A percentile compares a stretch with the other conserved stretches of the same genome.
Conservation (phyloP, 1,139 yeast species). For the Suhomyces guaymorum region DNA sequence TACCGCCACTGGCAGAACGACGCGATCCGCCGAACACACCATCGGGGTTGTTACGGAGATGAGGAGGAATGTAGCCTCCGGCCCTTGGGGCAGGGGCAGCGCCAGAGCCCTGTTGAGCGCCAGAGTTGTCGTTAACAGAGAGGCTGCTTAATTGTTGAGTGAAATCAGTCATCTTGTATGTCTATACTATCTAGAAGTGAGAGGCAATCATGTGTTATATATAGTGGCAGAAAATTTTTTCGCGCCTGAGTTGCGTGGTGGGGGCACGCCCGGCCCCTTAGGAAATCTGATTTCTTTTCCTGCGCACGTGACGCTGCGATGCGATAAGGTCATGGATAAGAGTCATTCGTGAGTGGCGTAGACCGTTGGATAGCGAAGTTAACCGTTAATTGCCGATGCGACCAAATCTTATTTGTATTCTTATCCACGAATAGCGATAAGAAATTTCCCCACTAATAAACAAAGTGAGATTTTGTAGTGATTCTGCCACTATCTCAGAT, state of each 20-base stretch:
- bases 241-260: conserved; percentile 12
- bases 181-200: conserved; percentile 4
- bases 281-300: conserved; percentile 7
- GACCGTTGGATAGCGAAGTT: no score
- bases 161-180: conserved; percentile 38
- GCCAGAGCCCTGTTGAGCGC: conserved; percentile 12
- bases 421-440: no score
- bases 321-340: conserved; percentile 8
- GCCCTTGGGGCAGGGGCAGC: conserved; percentile 10
- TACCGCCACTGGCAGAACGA: conserved; percentile 23
- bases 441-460: no score
- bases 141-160: conserved; percentile 48
- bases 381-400: no score
- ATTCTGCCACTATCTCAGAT: no score
- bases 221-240: conserved; percentile 12
- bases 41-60: conserved; percentile 43
- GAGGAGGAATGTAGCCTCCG: conserved; percentile 65
- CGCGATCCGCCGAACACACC: conserved; percentile 17
- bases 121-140: conserved; percentile 32
- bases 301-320: conserved; percentile 9
- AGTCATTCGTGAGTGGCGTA: no score
- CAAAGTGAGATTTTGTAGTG: no score
- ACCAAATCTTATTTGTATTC: no score
- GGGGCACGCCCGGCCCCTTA: conserved; percentile 7
- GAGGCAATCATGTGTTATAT: conserved; percentile 10